Base-by-base conservation (phyloP, 495 filamentous ascomycete genomes). In the Aspergillus haitiensis region DNA sequence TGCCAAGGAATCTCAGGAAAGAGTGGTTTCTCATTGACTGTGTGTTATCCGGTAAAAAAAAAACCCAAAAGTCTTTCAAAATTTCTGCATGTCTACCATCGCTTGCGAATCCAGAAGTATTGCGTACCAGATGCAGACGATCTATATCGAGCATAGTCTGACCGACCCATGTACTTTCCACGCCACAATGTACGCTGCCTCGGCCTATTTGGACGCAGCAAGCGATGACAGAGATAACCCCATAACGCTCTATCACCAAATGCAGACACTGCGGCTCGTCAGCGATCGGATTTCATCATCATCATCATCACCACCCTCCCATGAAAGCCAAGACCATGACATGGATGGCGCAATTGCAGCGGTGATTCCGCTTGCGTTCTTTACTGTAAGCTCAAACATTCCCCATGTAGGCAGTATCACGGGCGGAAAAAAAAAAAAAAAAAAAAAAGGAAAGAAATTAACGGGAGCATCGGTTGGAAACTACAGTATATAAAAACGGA, bases 241-340 rank as follows among this genome's bases (percentile, higher is more conserved):
- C 8, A 50, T 50, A 15, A 50, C 47, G 7, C 47, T 50, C 6
- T 50, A 50, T 21, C 47, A 50, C 21, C 47, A 50, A 27, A 31
- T 21, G 18, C 4, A 50, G 42, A 46, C 42, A 0, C 42, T 46
- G 42, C 42, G 21, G n/a, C 42, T 46, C 3, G 42, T 46, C 42
- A 7, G 42, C 7, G 4, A 46, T 2, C 42, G 42, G 7, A 46
- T 46, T 18, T n/a, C 42, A n/a, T 8, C 6, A n/a, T 46, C n/a
- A n/a, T n/a, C n/a, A n/a, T n/a, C n/a, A n/a, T n/a, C n/a, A n/a
- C n/a, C n/a, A n/a, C n/a, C n/a, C n/a, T n/a, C 42, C 2, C 47
- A 50, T 5, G 15, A 50, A 21, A 16, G 47, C 6, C 0, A 1
- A 7, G 21, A 50, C 21, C 5, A 27, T 5, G n/a, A 4, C 5